Evolutionary conservation across 805 yeast genomes (phyloP).

Genomic region (Nakazawaea populi): DNA sequence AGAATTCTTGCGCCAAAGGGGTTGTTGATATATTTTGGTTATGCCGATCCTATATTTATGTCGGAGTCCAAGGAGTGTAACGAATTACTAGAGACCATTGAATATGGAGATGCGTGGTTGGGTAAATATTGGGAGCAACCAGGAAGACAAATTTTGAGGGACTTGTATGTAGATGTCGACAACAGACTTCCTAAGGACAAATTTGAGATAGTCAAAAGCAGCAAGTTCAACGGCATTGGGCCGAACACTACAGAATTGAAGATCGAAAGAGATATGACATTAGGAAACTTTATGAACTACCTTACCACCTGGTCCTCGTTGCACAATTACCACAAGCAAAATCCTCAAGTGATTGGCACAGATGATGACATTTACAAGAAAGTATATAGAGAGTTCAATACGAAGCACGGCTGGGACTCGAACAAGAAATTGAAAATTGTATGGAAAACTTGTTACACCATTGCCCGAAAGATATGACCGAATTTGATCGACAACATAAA

Average conservation of each 20-base stretch:
- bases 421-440: constrained; percentile 33
- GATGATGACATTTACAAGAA: constrained; percentile 30
- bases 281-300: constrained; percentile 46
- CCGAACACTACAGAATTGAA: constrained; percentile 19
- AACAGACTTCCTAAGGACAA: constrained; percentile 31
- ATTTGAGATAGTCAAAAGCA: constrained; percentile 29
- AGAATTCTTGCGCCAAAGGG: constrained; percentile 35
- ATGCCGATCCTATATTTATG: constrained; percentile 60
- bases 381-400: constrained; percentile 29
- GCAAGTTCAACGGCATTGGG: constrained; percentile 19
- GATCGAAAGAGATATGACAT: constrained; percentile 31
- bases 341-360: constrained; percentile 20
- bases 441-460: constrained; percentile 47
- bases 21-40: constrained; percentile 68
- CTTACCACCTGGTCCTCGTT: constrained; percentile 67
- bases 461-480: constrained; percentile 34
- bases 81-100: constrained; percentile 36
- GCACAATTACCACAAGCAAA: constrained; percentile 44
- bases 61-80: constrained; percentile 50
- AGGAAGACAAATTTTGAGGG: constrained; percentile 54
- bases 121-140: constrained; percentile 87
- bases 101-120: constrained; percentile 36
- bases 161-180: constrained; percentile 34
- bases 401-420: constrained; percentile 39
- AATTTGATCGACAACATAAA: background rate